Evolutionary conservation across 1,284 basidiomycete species (phyloP).

Genomic region (Ganoderma leucocontextum): DNA sequence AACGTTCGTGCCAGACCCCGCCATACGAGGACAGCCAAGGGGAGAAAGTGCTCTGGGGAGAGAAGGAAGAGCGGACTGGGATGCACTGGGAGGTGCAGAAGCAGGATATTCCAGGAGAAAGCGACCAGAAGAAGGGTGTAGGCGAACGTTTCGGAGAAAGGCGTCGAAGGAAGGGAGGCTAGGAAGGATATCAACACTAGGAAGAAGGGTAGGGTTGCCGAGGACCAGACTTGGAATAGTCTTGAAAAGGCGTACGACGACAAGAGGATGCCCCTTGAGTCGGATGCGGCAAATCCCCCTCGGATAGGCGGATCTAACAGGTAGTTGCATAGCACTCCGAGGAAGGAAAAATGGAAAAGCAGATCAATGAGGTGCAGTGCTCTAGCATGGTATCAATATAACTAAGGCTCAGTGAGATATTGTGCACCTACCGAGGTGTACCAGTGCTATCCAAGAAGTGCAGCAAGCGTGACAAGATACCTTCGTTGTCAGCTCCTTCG

Average conservation of each 20-base stretch:
- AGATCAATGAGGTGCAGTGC: constrained; percentile 56
- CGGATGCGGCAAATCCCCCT: constrained; percentile 36
- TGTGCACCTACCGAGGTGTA: constrained; percentile 52
- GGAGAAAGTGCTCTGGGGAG: constrained; percentile 46
- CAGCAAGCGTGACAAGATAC: constrained; percentile 31
- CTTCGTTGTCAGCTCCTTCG: constrained; percentile 3
- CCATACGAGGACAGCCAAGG: constrained; percentile 53
- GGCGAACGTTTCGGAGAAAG: constrained; percentile 47
- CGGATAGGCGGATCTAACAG: constrained; percentile 51
- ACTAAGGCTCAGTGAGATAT: constrained; percentile 12
- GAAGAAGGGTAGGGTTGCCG: constrained; percentile 41
- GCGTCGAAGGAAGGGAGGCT: constrained; percentile 43
- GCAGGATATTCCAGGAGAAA: constrained; percentile 50
- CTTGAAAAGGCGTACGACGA: constrained; percentile 43
- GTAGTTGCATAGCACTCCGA: constrained; percentile 53
- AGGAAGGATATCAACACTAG: constrained; percentile 44
- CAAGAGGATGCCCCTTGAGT: constrained; percentile 48
- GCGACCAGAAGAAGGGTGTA: constrained; percentile 52
- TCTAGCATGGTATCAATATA: constrained; percentile 41
- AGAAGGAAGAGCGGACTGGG: constrained; percentile 55
- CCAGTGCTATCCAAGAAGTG: constrained; percentile 47
- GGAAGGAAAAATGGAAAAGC: constrained; percentile 48
- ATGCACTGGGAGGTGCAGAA: constrained; percentile 51
- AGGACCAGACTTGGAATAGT: constrained; percentile 37
- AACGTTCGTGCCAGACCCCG: constrained; percentile 48